phyloP scores from a whole-genome alignment of 1,139 yeast genomes.

The Keqinozyma sinolaborantium region DNA sequence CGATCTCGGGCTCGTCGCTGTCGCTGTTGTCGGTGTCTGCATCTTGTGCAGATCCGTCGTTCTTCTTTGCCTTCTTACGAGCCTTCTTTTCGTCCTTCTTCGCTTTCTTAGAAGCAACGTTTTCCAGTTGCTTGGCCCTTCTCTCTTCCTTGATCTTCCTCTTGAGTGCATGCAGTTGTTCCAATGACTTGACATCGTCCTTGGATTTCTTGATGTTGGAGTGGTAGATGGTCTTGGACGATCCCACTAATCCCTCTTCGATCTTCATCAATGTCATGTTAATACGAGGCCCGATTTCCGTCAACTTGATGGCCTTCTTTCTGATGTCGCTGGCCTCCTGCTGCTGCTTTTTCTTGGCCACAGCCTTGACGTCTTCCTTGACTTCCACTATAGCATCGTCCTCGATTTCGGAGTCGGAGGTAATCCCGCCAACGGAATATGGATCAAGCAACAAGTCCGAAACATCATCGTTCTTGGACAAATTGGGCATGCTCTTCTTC shows the following conservation, averaged over 20 bases:
- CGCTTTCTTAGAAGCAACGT: conserved; percentile 73
- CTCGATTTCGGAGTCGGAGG: conserved; percentile 92
- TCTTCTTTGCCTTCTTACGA: conserved; percentile 62
- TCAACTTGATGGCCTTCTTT: conserved; percentile 86
- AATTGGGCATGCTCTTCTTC: conserved; percentile 71
- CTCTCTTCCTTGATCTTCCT: conserved; percentile 66
- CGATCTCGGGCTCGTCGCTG: conserved; percentile 23
- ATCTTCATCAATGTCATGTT: conserved; percentile 75
- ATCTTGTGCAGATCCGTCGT: conserved; percentile 26
- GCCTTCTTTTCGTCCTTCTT: conserved; percentile 70
- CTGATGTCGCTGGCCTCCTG: conserved; percentile 37
- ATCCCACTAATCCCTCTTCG: conserved; percentile 86
- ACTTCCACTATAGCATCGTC: conserved; percentile 87
- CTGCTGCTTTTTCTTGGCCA: conserved; percentile 20
- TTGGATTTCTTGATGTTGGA: conserved; percentile 60
- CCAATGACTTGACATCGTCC: conserved; percentile 58
- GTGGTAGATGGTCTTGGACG: conserved; percentile 77
- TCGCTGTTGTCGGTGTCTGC: conserved; percentile 13
- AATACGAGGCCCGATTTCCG: conserved; percentile 92
- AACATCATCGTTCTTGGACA: conserved; percentile 66
- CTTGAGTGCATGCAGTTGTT: conserved; percentile 62
- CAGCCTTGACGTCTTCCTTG: conserved; percentile 26
- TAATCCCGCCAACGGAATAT: conserved; percentile 71
- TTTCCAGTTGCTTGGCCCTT: conserved; percentile 74
- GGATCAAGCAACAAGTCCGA: conserved; percentile 84